phyloP scores from a whole-genome alignment of 345 rosid genomes.

The Bretschneidera sinensis region DNA sequence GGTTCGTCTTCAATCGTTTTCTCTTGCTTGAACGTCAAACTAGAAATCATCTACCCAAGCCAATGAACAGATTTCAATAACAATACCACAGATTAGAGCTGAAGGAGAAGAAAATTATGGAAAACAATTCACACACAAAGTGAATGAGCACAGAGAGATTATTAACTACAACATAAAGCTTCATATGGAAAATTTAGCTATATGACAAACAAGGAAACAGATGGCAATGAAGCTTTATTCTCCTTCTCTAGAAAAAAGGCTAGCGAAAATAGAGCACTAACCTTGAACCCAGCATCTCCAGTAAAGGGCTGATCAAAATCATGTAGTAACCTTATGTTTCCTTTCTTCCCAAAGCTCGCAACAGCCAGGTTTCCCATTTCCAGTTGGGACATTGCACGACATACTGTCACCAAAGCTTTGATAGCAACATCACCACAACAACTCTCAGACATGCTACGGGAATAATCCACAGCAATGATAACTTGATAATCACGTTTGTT shows the following conservation, averaged over 20 bases:
- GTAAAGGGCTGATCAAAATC: slow-evolving; percentile 87
- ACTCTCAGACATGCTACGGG: slow-evolving; percentile 87
- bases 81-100: background rate
- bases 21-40: slow-evolving; percentile 83
- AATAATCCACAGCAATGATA: slow-evolving; percentile 88
- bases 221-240: background rate
- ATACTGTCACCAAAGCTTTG: slow-evolving; percentile 86
- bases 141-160: background rate
- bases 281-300: slow-evolving; percentile 81
- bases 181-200: too few relatives aligned
- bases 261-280: slow-evolving; percentile 36
- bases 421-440: slow-evolving; percentile 82
- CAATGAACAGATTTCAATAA: background rate
- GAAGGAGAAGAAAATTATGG: background rate
- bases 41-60: slow-evolving; percentile 70
- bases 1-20: slow-evolving; percentile 78
- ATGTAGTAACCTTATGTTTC: slow-evolving; percentile 73
- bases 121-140: too few relatives aligned
- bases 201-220: background rate
- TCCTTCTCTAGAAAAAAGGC: background rate
- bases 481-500: slow-evolving; percentile 96
- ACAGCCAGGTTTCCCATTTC: slow-evolving; percentile 96
- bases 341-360: slow-evolving; percentile 82
- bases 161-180: too few relatives aligned
- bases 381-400: slow-evolving; percentile 87